Evolutionary conservation across 257 asterid genomes (phyloP).

Genomic region (Ocimum tenuiflorum): DNA sequence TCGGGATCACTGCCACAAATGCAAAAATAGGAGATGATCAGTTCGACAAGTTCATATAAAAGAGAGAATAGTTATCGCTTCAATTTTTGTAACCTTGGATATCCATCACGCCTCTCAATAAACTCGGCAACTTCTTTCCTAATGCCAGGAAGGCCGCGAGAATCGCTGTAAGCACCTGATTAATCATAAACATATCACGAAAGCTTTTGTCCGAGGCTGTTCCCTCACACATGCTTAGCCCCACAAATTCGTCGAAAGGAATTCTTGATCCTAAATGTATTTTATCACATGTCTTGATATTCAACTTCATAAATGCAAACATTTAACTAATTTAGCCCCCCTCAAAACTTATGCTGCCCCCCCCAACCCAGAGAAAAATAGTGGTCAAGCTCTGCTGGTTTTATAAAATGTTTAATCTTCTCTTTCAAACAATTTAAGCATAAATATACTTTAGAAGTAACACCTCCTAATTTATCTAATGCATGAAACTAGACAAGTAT

Average conservation of each 20-base stretch:
- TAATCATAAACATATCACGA: not conserved
- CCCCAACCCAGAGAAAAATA: not conserved
- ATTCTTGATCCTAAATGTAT: not conserved
- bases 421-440: not conserved
- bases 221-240: not conserved
- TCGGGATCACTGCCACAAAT: constrained; percentile 86
- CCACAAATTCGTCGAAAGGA: not conserved
- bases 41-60: constrained; percentile 10
- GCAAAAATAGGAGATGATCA: constrained; percentile 2
- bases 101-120: constrained; percentile 96
- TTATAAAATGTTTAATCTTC: not conserved
- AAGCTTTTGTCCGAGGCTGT: not conserved
- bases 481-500: not conserved
- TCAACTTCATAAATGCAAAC: not conserved
- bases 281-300: not conserved
- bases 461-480: not conserved
- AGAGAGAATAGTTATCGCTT: not conserved
- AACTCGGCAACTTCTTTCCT: constrained; percentile 96
- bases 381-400: not conserved
- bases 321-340: not conserved
- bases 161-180: constrained; percentile 96
- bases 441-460: not conserved
- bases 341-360: not conserved
- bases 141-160: constrained; percentile 90
- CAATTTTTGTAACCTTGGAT: constrained; percentile 63